Percentiles rank a stretch among this genome's conserved stretches.
phyloP scores from a whole-genome alignment of 495 filamentous ascomycete species.

The Letharia columbiana region DNA sequence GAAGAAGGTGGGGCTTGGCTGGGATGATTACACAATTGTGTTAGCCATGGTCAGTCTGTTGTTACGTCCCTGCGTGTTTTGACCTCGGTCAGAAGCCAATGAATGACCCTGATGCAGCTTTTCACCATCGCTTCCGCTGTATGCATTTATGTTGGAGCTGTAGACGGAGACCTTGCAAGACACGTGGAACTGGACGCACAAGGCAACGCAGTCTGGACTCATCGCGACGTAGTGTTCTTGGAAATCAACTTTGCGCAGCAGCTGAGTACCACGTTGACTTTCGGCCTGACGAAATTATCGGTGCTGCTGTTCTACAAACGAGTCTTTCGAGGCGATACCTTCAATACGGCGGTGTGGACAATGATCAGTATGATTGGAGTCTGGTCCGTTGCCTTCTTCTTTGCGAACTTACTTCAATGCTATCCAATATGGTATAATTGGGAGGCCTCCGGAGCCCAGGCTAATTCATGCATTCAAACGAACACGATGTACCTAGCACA shows the following conservation, averaged over 20 bases:
- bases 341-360: slow-evolving; percentile 7
- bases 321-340: slow-evolving; percentile 3
- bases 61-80: neutral
- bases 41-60: slow-evolving; percentile 2
- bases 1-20: slow-evolving; percentile 2
- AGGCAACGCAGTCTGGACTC: neutral
- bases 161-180: neutral
- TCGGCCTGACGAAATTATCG: slow-evolving; percentile 9
- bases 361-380: slow-evolving; percentile 7
- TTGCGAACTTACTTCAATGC: slow-evolving; percentile 13
- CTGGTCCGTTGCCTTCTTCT: slow-evolving; percentile 12
- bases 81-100: neutral
- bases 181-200: neutral
- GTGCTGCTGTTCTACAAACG: slow-evolving; percentile 14
- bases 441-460: neutral
- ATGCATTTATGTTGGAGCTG: slow-evolving; percentile 3
- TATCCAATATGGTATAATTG: slow-evolving; percentile 8
- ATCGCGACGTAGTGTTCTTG: neutral
- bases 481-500: slow-evolving; percentile 11
- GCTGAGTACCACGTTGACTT: neutral
- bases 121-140: slow-evolving; percentile 1
- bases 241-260: slow-evolving; percentile 1
- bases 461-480: neutral
- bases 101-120: neutral
- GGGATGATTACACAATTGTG: slow-evolving; percentile 9